These are phyloP conservation scores for Fusarium redolens DNA, from an alignment of 2,329 filamentous ascomycete genomes.

Conservation along the genomic window DNA sequence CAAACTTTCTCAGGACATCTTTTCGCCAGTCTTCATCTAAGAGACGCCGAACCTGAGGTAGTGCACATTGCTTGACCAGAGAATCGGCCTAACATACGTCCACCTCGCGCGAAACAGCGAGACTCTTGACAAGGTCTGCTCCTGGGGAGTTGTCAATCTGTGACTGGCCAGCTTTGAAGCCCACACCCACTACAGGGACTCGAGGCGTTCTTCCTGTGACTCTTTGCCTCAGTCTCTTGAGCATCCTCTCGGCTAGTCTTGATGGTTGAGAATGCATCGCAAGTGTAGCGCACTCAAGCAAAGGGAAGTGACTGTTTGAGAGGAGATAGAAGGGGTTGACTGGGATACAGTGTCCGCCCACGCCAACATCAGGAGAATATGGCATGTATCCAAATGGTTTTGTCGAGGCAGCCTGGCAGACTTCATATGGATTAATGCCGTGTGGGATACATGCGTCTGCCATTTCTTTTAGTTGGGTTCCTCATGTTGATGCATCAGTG, in stretches of 20 bases:
- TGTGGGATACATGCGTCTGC: slow-evolving; percentile 59
- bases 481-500: slow-evolving; percentile 3
- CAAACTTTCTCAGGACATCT: slow-evolving; percentile 50
- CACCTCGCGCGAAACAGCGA: slow-evolving; percentile 50
- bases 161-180: slow-evolving; percentile 61
- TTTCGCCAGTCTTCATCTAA: slow-evolving; percentile 51
- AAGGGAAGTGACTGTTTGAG: slow-evolving; percentile 57
- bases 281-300: slow-evolving; percentile 56
- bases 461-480: slow-evolving; percentile 54
- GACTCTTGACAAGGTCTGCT: slow-evolving; percentile 51
- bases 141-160: slow-evolving; percentile 59
- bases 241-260: slow-evolving; percentile 50
- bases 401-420: slow-evolving; percentile 58
- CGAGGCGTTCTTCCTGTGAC: slow-evolving; percentile 30
- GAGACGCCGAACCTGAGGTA: slow-evolving; percentile 53
- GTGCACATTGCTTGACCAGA: slow-evolving; percentile 52
- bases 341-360: slow-evolving; percentile 67
- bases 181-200: slow-evolving; percentile 58
- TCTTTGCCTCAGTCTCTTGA: slow-evolving; percentile 35
- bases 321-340: slow-evolving; percentile 65
- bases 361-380: slow-evolving; percentile 58
- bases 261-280: slow-evolving; percentile 56
- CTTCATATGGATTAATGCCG: slow-evolving; percentile 62
- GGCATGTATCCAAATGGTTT: slow-evolving; percentile 65
- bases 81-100: slow-evolving; percentile 56